Base-by-base conservation (phyloP, 352 stramenopile species). In the Thraustochytrium sp. region DNA sequence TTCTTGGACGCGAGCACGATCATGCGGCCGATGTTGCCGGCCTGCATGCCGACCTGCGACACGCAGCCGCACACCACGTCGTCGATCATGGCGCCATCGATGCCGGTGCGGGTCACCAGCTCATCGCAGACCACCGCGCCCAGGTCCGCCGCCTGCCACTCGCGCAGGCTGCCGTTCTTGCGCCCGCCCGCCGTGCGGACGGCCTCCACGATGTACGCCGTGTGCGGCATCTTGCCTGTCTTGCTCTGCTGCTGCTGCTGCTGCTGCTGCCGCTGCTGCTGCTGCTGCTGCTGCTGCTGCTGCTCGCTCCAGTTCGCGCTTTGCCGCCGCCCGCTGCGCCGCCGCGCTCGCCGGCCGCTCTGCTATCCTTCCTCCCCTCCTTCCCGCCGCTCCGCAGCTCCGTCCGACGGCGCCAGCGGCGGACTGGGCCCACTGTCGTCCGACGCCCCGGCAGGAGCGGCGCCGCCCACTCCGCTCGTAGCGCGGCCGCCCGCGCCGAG, bases 51-150 rank as follows among this genome's bases (percentile, higher is more conserved):
- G 26, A 85, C 72, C 63, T 87, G 84, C 8, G 34, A 42, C 9
- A 87, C 84, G 56, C 84, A 87, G n/a, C 84, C 84, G 49, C 65
- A 85, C 26, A 87, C 80, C 38, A 87, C 84, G 44, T 87, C 84
- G 49, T 87, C 84, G 40, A 87, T 62, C 11, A 51, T 11, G 26
- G 82, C 74, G 59, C 65, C 65, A 9, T 87, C 84, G 23, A 87
- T 86, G 21, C 54, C 64, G 29, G 84, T 84, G 9, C 75, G 42
- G 37, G 62, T 86, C 29, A 87, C 46, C 5, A 87, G 49, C 38
- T 80, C 82, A 40, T 87, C 80, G 23, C 73, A 64, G 9, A 86
- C 51, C 11, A 49, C 55, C 2, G 64, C 82, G 29, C 82, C 84
- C 16, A 87, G 73, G 26, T 76, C 68, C 13, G 61, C 65, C 0